Evolutionary conservation across 192 early-diverging fungal genomes (phyloP).

Genomic region (Coemansia erecta): DNA sequence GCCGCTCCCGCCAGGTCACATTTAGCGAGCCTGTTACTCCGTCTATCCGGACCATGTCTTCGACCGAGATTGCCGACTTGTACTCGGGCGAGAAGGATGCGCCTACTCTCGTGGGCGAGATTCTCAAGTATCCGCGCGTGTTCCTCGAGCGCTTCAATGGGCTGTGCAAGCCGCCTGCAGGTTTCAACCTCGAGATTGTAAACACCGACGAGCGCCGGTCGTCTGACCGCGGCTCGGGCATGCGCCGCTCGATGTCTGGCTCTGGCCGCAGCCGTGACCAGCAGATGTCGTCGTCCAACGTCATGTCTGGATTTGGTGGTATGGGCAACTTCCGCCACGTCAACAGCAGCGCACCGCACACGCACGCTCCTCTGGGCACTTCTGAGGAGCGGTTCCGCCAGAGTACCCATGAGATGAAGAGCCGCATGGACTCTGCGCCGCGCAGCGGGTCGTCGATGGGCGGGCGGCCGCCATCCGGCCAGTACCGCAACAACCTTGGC

Average conservation of each 20-base stretch:
- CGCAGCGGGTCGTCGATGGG: constrained; percentile 39
- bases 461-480: constrained; percentile 45
- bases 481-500: constrained; percentile 45
- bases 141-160: constrained; percentile 79
- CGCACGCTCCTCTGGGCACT: constrained; percentile 22
- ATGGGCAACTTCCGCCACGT: constrained; percentile 51
- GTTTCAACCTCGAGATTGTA: constrained; percentile 54
- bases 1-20: constrained; percentile 43
- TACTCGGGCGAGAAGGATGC: constrained; percentile 54
- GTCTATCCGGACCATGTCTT: constrained; percentile 44
- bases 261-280: constrained; percentile 39
- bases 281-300: constrained; percentile 14
- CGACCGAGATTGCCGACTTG: constrained; percentile 41
- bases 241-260: constrained; percentile 43
- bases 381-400: constrained; percentile 50
- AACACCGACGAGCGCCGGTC: constrained; percentile 51
- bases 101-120: constrained; percentile 56
- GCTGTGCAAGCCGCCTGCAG: constrained; percentile 63
- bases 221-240: constrained; percentile 43
- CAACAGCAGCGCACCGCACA: constrained; percentile 9
- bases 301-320: constrained; percentile 30
- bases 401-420: constrained; percentile 42
- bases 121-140: constrained; percentile 66
- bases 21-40: constrained; percentile 46
- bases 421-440: constrained; percentile 17